A percentile compares a stretch with the other conserved stretches of the same genome.
These are phyloP conservation scores for Asterophora lycoperdoides DNA, from an alignment of 768 basidiomycete species.

Conservation along the genomic window DNA sequence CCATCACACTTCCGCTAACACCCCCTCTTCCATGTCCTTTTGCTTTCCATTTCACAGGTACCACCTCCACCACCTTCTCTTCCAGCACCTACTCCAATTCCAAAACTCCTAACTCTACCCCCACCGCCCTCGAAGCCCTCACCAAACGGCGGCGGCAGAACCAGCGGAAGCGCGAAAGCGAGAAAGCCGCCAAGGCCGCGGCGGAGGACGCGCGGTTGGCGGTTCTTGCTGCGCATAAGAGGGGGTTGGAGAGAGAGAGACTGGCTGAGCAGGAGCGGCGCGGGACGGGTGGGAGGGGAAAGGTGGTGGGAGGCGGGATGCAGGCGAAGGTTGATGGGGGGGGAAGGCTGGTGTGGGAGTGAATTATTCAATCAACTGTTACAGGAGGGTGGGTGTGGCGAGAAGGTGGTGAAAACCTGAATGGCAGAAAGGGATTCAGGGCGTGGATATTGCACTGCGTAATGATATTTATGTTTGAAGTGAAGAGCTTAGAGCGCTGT, in stretches of 20 bases:
- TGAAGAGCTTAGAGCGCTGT: too few relatives aligned
- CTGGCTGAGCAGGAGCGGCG: constrained; percentile 40
- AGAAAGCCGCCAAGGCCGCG: constrained; percentile 53
- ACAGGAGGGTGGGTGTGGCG: too few relatives aligned
- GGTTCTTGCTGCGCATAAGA: constrained; percentile 34
- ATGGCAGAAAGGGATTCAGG: too few relatives aligned
- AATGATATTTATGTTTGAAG: too few relatives aligned
- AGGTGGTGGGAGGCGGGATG: constrained; percentile 53
- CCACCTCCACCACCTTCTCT: constrained; percentile 5
- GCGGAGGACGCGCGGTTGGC: constrained; percentile 39
- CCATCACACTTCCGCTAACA: not conserved
- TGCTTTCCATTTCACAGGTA: constrained; percentile 10
- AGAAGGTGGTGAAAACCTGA: too few relatives aligned
- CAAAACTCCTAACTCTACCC: constrained; percentile 1
- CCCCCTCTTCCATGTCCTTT: not conserved
- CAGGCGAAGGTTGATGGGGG: constrained; percentile 51
- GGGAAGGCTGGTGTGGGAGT: constrained; percentile 62
- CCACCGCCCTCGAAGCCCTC: constrained; percentile 35
- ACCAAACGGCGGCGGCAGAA: constrained; percentile 74
- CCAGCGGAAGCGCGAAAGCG: constrained; percentile 49
- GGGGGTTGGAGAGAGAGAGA: constrained; percentile 46
- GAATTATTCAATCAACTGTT: too few relatives aligned
- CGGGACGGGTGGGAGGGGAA: constrained; percentile 23
- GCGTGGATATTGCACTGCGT: too few relatives aligned
- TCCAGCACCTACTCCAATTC: not conserved